Evolutionary conservation across 352 stramenopile genomes (phyloP).

Genomic region (Pythium periplocum): DNA sequence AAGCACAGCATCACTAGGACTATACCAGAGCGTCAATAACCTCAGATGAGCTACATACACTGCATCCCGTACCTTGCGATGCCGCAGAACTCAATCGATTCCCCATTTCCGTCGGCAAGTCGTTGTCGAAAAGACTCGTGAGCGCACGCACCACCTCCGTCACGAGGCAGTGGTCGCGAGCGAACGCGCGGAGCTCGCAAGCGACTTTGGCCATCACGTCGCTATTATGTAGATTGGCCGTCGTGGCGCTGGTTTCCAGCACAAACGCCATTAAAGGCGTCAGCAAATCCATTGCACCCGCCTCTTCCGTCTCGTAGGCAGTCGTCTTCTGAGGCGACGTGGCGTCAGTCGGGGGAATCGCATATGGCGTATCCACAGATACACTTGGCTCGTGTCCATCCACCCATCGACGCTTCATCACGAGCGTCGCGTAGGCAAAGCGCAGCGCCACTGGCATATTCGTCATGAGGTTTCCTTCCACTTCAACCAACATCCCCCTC

Average conservation of each 20-base stretch:
- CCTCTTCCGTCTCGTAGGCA: no score
- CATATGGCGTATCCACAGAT: no score
- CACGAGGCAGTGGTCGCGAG: background rate
- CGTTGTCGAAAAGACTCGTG: background rate
- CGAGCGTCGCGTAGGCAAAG: conserved; percentile 27
- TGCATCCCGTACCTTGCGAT: background rate
- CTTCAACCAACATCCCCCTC: no score
- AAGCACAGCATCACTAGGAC: background rate
- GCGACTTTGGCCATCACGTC: background rate
- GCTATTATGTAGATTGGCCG: no score
- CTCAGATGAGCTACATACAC: background rate
- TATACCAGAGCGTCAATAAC: background rate
- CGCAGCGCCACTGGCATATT: conserved; percentile 11
- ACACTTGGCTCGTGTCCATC: background rate
- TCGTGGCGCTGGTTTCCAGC: background rate
- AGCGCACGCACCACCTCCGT: background rate
- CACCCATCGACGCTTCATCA: conserved; percentile 22
- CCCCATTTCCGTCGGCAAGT: background rate
- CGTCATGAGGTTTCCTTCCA: no score
- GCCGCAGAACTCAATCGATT: background rate
- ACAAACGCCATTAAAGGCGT: background rate
- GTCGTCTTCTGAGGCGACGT: no score
- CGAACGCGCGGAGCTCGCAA: background rate
- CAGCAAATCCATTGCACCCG: background rate
- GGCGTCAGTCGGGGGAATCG: no score